A percentile compares a stretch with the other conserved stretches of the same genome.
These are phyloP conservation scores for Penicillium sp. DNA, from an alignment of 2,329 filamentous ascomycete species.

Conservation along the genomic window DNA sequence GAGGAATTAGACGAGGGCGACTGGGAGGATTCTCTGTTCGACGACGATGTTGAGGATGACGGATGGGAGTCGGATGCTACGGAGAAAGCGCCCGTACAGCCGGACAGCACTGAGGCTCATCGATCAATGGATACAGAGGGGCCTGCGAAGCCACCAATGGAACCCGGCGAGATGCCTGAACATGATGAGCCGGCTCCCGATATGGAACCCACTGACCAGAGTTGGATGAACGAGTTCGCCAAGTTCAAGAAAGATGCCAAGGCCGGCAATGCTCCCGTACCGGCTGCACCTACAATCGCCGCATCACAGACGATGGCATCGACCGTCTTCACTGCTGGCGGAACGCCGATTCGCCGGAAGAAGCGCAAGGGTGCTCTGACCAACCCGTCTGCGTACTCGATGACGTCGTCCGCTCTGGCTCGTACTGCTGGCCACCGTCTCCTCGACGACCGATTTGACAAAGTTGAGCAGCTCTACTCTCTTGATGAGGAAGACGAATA, in stretches of 20 bases:
- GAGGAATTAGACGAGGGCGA: conserved; percentile 73
- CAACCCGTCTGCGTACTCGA: conserved; percentile 80
- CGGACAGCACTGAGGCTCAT: conserved; percentile 22
- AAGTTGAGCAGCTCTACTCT: conserved; percentile 78
- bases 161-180: conserved; percentile 35
- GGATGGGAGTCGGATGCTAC: conserved; percentile 97
- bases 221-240: conserved; percentile 90
- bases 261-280: conserved; percentile 36
- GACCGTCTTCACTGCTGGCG: conserved; percentile 60
- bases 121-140: conserved; percentile 39
- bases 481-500: conserved; percentile 57
- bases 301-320: conserved; percentile 45
- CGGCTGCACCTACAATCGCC: conserved; percentile 36
- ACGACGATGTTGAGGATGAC: conserved; percentile 61
- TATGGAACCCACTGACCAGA: conserved; percentile 63
- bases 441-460: conserved; percentile 88
- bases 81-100: conserved; percentile 63
- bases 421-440: conserved; percentile 83
- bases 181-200: conserved; percentile 42
- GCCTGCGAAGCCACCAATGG: conserved; percentile 25
- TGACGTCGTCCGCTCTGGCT: conserved; percentile 83
- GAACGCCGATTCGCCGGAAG: conserved; percentile 66
- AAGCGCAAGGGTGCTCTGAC: conserved; percentile 94
- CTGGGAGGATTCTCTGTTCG: conserved; percentile 64
- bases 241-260: conserved; percentile 83